phyloP scores from a whole-genome alignment of 2,329 filamentous ascomycete genomes.

The Leptographium procerum region DNA sequence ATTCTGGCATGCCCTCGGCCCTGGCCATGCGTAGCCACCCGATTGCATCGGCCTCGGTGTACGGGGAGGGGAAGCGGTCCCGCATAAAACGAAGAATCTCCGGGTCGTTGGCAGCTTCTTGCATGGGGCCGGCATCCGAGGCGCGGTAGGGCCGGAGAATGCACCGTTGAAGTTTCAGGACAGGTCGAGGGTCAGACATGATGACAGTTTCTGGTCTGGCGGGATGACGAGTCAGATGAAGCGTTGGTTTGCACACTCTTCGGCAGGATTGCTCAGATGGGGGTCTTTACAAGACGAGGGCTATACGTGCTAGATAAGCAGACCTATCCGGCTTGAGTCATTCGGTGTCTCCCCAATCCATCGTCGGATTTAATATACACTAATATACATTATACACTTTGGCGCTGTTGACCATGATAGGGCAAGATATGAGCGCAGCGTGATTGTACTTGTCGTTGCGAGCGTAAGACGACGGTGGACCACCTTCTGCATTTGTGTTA shows the following conservation, averaged over 20 bases:
- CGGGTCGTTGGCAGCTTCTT: conserved; percentile 25
- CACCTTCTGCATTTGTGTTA: neutral
- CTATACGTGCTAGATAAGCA: neutral
- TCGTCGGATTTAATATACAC: neutral
- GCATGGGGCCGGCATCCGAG: conserved; percentile 26
- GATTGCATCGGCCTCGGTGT: conserved; percentile 27
- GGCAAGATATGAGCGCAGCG: neutral
- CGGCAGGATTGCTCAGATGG: neutral
- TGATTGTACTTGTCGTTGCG: no score
- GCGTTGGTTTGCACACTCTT: neutral
- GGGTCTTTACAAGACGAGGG: no score
- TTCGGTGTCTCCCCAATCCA: neutral
- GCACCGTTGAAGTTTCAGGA: conserved; percentile 19
- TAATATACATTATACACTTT: no score
- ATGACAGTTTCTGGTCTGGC: neutral
- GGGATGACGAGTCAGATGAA: neutral
- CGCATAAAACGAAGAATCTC: conserved; percentile 28
- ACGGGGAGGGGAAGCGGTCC: conserved; percentile 34
- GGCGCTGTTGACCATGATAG: no score
- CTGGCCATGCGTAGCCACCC: conserved; percentile 15
- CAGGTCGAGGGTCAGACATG: conserved; percentile 9
- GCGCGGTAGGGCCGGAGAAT: conserved; percentile 28
- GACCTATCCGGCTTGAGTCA: neutral
- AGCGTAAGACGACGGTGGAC: neutral
- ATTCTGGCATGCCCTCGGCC: conserved; percentile 1